phyloP scores from a whole-genome alignment of 2,329 filamentous ascomycete species.

The Orbilia javanica region DNA sequence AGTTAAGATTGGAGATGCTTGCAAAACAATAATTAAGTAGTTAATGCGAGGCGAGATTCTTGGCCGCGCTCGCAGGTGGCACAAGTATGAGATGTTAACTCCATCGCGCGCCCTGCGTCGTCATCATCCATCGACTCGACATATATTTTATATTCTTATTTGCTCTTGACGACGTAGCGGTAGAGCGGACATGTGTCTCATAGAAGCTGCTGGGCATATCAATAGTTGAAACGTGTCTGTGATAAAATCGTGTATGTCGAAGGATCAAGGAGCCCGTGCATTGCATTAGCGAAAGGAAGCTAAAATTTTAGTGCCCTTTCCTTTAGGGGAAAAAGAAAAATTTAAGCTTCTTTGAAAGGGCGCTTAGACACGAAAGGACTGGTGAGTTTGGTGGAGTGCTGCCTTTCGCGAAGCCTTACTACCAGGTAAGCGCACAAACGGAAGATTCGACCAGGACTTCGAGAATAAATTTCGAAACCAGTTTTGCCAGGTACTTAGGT shows the following conservation, averaged over 20 bases:
- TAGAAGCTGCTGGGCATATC: not conserved
- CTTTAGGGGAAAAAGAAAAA: slow-evolving; percentile 4
- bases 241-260: not conserved
- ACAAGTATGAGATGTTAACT: slow-evolving; percentile 7
- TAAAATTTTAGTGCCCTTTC: slow-evolving; percentile 1
- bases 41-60: slow-evolving; percentile 2
- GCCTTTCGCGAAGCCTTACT: slow-evolving; percentile 7
- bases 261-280: slow-evolving; percentile 25
- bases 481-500: not conserved
- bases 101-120: slow-evolving; percentile 1
- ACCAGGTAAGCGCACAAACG: slow-evolving; percentile 16
- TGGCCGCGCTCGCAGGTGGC: slow-evolving; percentile 5
- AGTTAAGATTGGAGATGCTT: not conserved
- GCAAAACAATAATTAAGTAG: not conserved
- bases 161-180: not conserved
- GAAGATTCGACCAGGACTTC: slow-evolving; percentile 21
- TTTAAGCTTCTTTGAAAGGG: slow-evolving; percentile 25
- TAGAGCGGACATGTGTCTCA: not conserved
- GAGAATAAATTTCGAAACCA: slow-evolving; percentile 18
- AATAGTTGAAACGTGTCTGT: slow-evolving; percentile 23
- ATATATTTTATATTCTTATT: not conserved
- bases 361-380: slow-evolving; percentile 21
- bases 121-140: slow-evolving; percentile 6
- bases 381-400: slow-evolving; percentile 13
- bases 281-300: slow-evolving; percentile 46